Evolutionary conservation across 1,284 basidiomycete genomes (phyloP).

Genomic region (Trichosporon ovoides): DNA sequence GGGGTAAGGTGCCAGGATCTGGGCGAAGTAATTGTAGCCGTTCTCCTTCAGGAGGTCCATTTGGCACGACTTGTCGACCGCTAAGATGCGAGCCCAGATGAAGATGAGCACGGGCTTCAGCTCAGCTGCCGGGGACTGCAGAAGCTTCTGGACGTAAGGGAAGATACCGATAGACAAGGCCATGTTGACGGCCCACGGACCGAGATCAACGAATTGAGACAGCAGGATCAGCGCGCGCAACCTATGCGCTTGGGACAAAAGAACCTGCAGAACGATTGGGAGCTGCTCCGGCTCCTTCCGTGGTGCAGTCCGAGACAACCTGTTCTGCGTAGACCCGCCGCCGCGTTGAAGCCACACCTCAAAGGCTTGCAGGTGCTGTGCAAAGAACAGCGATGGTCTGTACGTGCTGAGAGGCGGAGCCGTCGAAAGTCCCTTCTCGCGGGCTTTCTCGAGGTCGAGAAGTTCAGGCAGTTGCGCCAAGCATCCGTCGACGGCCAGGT

Average conservation of each 20-base stretch:
- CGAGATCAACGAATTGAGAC: constrained; percentile 94
- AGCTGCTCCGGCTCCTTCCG: constrained; percentile 72
- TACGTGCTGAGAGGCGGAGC: constrained; percentile 54
- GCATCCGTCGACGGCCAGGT: constrained; percentile 93
- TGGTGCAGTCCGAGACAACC: constrained; percentile 11
- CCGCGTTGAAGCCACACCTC: constrained; percentile 96
- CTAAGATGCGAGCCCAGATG: constrained; percentile 96
- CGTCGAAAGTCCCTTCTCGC: constrained; percentile 41
- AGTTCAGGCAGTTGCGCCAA: constrained; percentile 85
- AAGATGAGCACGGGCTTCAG: constrained; percentile 97
- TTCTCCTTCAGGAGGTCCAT: constrained; percentile 79
- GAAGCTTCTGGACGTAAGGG: constrained; percentile 93
- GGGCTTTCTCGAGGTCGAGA: constrained; percentile 57
- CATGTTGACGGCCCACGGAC: constrained; percentile 96
- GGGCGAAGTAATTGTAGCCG: constrained; percentile 84
- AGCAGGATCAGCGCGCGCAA: constrained; percentile 92
- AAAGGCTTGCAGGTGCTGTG: constrained; percentile 94
- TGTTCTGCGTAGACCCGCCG: constrained; percentile 49
- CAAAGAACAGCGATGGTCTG: constrained; percentile 87
- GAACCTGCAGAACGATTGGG: constrained; percentile 93
- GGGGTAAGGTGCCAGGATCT: constrained; percentile 58
- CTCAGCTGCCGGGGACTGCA: constrained; percentile 91
- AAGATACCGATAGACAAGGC: constrained; percentile 98
- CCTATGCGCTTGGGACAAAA: constrained; percentile 92
- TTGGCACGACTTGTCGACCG: constrained; percentile 90